Conservation (phyloP, 116 monocot genomes). For the Trichopus zeylanicus region DNA sequence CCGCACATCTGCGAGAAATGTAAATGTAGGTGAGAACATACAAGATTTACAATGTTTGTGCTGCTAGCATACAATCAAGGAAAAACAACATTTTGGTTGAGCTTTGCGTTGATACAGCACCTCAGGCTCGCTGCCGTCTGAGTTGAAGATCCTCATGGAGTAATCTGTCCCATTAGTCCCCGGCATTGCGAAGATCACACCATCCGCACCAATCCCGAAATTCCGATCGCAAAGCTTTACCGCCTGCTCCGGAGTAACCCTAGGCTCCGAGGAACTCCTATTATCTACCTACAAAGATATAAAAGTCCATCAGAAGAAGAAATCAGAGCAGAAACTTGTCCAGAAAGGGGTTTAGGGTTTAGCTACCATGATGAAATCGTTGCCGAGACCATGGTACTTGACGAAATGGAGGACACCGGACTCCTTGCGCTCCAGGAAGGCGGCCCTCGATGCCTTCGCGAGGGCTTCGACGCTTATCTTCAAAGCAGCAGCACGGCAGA, state of each 20-base stretch:
- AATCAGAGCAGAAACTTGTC: not conserved
- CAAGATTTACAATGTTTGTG: not conserved
- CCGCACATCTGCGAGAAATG: constrained; percentile 99
- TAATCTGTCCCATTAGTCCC: constrained; percentile 76
- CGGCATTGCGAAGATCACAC: constrained; percentile 87
- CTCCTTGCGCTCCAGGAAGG: constrained; percentile 29
- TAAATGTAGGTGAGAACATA: too few species aligned
- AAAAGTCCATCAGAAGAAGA: not conserved
- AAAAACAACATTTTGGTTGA: too few species aligned
- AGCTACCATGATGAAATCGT: constrained; percentile 89
- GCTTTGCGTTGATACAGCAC: too few species aligned
- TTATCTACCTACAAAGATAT: constrained; percentile 68
- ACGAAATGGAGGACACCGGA: constrained; percentile 59
- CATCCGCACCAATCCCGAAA: constrained; percentile 91
- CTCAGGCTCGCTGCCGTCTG: constrained; percentile 97
- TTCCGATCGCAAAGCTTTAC: constrained; percentile 83
- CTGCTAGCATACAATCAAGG: not conserved
- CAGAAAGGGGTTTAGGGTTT: too few species aligned
- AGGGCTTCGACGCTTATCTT: constrained; percentile 50
- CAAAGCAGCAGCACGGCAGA: constrained; percentile 10
- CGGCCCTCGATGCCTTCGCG: constrained; percentile 12
- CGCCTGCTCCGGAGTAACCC: constrained; percentile 81
- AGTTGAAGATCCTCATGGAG: constrained; percentile 97
- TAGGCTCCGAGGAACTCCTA: constrained; percentile 70
- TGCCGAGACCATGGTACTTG: constrained; percentile 97